Conservation (phyloP, 2,329 filamentous ascomycete species). For the Cercospora janseana region DNA sequence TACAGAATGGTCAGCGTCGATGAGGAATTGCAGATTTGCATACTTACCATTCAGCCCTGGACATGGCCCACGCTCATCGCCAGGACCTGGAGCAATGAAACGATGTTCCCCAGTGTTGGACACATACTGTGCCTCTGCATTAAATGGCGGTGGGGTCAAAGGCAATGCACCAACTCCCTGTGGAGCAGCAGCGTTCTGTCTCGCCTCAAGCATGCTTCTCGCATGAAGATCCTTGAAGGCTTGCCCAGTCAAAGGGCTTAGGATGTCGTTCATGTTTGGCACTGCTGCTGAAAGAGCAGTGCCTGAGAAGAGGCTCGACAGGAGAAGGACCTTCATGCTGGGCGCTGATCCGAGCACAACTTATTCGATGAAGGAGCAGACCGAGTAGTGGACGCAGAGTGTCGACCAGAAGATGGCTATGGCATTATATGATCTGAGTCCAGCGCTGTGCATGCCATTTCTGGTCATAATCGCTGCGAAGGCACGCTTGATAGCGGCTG, state of each 20-base stretch:
- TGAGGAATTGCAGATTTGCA: slow-evolving; percentile 18
- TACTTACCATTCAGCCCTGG: slow-evolving; percentile 31
- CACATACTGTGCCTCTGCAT: slow-evolving; percentile 35
- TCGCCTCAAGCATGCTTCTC: not conserved
- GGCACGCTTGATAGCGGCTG: slow-evolving; percentile 4
- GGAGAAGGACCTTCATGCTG: slow-evolving; percentile 7
- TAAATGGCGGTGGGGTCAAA: slow-evolving; percentile 33
- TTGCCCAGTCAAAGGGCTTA: not conserved
- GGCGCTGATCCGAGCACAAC: not conserved
- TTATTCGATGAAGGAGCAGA: not conserved
- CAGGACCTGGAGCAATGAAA: slow-evolving; percentile 31
- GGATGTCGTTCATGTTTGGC: slow-evolving; percentile 2
- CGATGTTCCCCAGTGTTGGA: slow-evolving; percentile 31
- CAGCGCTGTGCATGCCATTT: not conserved
- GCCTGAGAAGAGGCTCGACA: slow-evolving; percentile 1
- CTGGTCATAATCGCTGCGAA: not conserved
- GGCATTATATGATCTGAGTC: not conserved
- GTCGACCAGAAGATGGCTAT: not conserved
- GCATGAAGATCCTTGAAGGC: slow-evolving; percentile 5
- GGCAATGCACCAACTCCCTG: slow-evolving; percentile 33
- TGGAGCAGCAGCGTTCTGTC: slow-evolving; percentile 17
- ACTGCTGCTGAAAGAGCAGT: slow-evolving; percentile 9
- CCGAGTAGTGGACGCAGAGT: not conserved
- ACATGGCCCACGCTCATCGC: slow-evolving; percentile 34
- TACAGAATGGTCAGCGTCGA: slow-evolving; percentile 1